Evolutionary conservation across 148 eudicot species (phyloP).

Genomic region (Rhododendron griersonianum): DNA sequence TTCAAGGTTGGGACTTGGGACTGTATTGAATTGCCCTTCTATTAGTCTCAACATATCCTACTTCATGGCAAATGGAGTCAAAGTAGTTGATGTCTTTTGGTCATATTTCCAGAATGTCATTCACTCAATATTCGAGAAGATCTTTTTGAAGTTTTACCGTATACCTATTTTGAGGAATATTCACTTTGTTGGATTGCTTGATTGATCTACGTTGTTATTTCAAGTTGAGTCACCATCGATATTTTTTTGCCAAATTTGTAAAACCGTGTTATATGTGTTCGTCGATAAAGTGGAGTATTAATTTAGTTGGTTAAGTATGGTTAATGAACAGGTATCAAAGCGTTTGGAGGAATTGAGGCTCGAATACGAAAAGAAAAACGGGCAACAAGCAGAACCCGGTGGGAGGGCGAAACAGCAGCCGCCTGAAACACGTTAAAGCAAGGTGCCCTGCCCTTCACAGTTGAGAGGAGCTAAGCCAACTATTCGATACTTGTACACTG

Average conservation of each 20-base stretch:
- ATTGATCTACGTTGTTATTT: background rate
- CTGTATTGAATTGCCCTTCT: background rate
- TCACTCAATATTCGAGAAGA: background rate
- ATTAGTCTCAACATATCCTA: background rate
- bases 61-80: background rate
- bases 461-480: background rate
- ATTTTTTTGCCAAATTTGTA: background rate
- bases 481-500: background rate
- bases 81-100: background rate
- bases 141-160: background rate
- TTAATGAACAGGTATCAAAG: slow-evolving; percentile 59
- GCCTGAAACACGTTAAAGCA: slow-evolving; percentile 1
- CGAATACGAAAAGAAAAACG: slow-evolving; percentile 64
- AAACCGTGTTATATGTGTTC: background rate
- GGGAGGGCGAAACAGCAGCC: slow-evolving; percentile 45
- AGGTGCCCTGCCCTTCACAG: background rate
- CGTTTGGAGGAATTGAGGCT: slow-evolving; percentile 62
- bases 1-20: background rate
- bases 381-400: slow-evolving; percentile 43
- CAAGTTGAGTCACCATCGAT: background rate
- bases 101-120: background rate
- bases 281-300: background rate
- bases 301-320: background rate
- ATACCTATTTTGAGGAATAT: background rate
- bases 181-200: background rate